A percentile compares a stretch with the other conserved stretches of the same genome.
Conservation (phyloP, 2,329 filamentous ascomycete species). For the Thelonectria discophora region DNA sequence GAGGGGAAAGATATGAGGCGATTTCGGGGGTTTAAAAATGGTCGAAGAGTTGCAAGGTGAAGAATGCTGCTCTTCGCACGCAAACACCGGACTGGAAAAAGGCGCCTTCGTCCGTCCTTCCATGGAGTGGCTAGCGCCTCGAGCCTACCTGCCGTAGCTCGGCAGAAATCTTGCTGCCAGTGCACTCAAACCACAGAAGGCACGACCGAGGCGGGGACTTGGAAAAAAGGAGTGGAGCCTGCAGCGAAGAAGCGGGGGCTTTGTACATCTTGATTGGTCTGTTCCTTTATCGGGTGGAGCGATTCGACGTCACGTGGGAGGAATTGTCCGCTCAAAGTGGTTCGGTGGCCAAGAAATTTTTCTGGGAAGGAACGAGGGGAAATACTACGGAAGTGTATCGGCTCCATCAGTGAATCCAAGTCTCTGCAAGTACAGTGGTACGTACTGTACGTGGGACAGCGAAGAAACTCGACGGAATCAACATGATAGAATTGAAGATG, state of each 20-base stretch:
- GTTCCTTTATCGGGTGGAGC: neutral
- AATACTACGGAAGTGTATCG: slow-evolving; percentile 8
- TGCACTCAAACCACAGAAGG: slow-evolving; percentile 23
- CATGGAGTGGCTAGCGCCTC: slow-evolving; percentile 26
- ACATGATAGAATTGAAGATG: neutral
- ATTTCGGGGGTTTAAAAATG: slow-evolving; percentile 23
- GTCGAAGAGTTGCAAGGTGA: slow-evolving; percentile 28
- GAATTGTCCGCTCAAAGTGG: slow-evolving; percentile 12
- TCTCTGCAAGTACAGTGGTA: too few species aligned
- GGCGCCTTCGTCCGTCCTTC: slow-evolving; percentile 24
- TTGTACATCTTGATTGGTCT: slow-evolving; percentile 16
- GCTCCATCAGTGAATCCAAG: neutral
- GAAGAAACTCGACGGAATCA: neutral
- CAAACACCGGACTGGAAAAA: slow-evolving; percentile 18
- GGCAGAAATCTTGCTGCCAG: slow-evolving; percentile 16
- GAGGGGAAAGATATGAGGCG: slow-evolving; percentile 43
- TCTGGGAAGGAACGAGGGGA: slow-evolving; percentile 14
- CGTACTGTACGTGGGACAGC: neutral
- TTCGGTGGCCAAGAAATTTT: slow-evolving; percentile 19
- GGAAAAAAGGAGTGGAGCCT: slow-evolving; percentile 15
- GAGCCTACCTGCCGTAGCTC: slow-evolving; percentile 4
- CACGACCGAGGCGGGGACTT: slow-evolving; percentile 21
- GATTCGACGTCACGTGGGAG: slow-evolving; percentile 18
- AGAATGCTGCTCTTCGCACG: slow-evolving; percentile 25
- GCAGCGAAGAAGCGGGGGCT: slow-evolving; percentile 12